Percentiles rank a stretch among this genome's conserved stretches.
Conservation (phyloP, 2,329 filamentous ascomycete genomes). For the Helicocarpus griseus region DNA sequence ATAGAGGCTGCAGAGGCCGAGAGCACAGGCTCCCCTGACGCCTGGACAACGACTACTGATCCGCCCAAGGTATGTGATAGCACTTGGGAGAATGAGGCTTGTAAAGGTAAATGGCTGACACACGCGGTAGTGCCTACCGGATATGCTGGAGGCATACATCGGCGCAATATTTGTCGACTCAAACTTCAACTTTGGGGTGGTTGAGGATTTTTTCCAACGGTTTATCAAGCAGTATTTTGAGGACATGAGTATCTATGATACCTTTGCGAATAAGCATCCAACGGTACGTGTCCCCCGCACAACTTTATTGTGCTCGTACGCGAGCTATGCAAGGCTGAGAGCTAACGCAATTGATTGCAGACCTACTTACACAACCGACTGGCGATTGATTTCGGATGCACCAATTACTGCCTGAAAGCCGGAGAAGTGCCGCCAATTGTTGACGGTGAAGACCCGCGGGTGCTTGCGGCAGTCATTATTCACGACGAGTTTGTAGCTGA, state of each 20-base stretch:
- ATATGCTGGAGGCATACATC: conserved; percentile 80
- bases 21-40: conserved; percentile 27
- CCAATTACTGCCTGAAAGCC: conserved; percentile 41
- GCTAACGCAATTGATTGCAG: conserved; percentile 18
- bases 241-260: conserved; percentile 80
- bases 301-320: neutral
- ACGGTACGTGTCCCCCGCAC: conserved; percentile 36
- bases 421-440: conserved; percentile 36
- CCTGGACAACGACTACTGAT: conserved; percentile 33
- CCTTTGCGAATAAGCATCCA: conserved; percentile 77
- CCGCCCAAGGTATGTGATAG: conserved; percentile 33
- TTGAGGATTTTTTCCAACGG: conserved; percentile 66
- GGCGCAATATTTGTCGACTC: conserved; percentile 90
- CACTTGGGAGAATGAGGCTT: conserved; percentile 33
- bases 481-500: conserved; percentile 61
- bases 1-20: conserved; percentile 24
- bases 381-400: conserved; percentile 56
- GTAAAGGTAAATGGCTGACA: neutral
- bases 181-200: conserved; percentile 61
- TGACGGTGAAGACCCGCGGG: conserved; percentile 38
- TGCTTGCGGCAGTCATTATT: conserved; percentile 65
- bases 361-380: conserved; percentile 61
- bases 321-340: neutral
- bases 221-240: conserved; percentile 70
- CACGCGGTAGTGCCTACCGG: conserved; percentile 54